Evolutionary conservation across 2,329 filamentous ascomycete genomes (phyloP), one percentile per base, ranked within the genome.

Genomic region (Dactylellina parvicollis): DNA sequence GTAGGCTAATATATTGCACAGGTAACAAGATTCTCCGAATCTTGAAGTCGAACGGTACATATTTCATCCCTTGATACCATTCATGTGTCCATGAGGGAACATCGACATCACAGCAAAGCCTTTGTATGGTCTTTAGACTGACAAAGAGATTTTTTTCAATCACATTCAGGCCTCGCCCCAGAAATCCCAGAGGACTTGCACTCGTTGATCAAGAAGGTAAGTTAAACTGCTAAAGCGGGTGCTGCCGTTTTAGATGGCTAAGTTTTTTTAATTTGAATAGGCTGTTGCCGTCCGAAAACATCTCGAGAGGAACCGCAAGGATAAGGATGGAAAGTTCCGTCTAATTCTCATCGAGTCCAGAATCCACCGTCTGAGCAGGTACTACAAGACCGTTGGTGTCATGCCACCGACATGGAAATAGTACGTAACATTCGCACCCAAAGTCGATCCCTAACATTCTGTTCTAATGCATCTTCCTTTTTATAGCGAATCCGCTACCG

Each of bases 1-100:
- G 5, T 30, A 56, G 38, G 47, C 55, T 74, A 44, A 61, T 22
- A 26, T 50, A 59, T 42, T 34, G 26, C 75, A 78, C 79, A 93
- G 94, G 95, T 86, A 99, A 99, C 92, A 96, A 96, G 89, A 97
- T 99, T 83, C 92, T 99, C 82, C 91, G 95, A 84, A 98, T 99
- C 86, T 89, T 99, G 80, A 98, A 97, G 90, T 90, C 90, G 80
- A 91, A 87, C 84, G 95, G 95, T 98, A 98, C 85, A 90, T 84
- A 86, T 82, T 82, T 80, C 61, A 75, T 73, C 71, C 69, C 72
- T 49, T 57, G 73, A 74, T 47, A 54, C 60, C 62, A n/a, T n/a
- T 49, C 28, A 10, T 32, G 2, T 26, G 16, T 18, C 12, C 3
- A 56, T 60, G 50, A 34, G 34, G 38, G 24, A 30, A 7, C 36